phyloP scores from a whole-genome alignment of 768 basidiomycete species.

The Russula foetens region DNA sequence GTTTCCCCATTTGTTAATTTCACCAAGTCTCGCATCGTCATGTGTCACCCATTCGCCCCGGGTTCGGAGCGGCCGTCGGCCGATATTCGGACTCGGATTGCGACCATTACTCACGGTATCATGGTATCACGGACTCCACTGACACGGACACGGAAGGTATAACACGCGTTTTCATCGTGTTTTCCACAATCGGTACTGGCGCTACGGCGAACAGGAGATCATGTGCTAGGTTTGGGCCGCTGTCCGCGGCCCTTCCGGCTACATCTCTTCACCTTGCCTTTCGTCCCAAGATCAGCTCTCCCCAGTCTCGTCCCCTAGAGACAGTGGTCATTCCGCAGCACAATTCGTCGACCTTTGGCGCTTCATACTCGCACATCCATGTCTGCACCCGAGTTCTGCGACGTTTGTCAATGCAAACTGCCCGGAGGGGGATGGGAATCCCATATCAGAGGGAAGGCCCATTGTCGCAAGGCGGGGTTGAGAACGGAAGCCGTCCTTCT shows the following conservation, averaged over 20 bases:
- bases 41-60: no score
- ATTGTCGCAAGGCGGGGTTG: background rate
- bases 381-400: background rate
- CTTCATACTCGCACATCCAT: background rate
- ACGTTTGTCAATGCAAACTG: background rate
- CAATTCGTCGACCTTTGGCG: background rate
- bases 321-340: background rate
- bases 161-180: conserved; percentile 3
- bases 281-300: background rate
- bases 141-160: background rate
- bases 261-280: no score
- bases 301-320: background rate
- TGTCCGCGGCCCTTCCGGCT: background rate
- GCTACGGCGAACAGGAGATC: background rate
- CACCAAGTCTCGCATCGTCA: background rate
- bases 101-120: background rate
- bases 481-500: background rate
- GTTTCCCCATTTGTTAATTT: no score
- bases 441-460: background rate
- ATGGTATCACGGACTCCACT: no score
- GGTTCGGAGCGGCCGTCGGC: background rate
- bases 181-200: conserved; percentile 2
- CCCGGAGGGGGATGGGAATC: background rate
- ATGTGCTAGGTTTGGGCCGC: background rate
- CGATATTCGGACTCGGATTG: background rate